These are phyloP conservation scores for Komagataella pastoris DNA, from an alignment of 805 yeast species.

Conservation along the genomic window DNA sequence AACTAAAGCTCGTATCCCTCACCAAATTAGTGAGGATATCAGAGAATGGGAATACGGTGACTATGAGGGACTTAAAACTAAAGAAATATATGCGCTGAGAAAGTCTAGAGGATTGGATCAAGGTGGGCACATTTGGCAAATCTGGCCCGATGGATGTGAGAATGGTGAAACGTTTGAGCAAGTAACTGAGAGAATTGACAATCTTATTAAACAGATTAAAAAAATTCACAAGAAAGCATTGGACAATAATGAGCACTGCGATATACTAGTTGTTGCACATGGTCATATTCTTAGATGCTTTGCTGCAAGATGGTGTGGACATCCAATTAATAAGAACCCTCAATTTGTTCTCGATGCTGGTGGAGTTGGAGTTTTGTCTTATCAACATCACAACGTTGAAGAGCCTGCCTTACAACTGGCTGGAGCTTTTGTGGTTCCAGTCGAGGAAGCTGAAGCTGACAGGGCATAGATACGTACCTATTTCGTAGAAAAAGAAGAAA, in stretches of 20 bases:
- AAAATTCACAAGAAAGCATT: constrained; percentile 43
- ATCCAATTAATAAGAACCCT: constrained; percentile 51
- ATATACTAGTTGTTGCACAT: constrained; percentile 77
- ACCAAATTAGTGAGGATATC: constrained; percentile 49
- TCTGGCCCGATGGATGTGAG: constrained; percentile 91
- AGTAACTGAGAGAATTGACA: constrained; percentile 61
- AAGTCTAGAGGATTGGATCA: constrained; percentile 42
- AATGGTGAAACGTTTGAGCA: constrained; percentile 65
- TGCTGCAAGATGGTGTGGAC: constrained; percentile 77
- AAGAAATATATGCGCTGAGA: constrained; percentile 52
- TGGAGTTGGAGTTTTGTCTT: constrained; percentile 84
- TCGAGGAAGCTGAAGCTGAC: constrained; percentile 35
- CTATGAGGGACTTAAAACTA: constrained; percentile 74
- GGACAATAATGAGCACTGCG: constrained; percentile 40
- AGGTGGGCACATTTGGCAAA: constrained; percentile 40
- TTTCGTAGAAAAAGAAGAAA: background rate
- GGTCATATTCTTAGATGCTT: constrained; percentile 88
- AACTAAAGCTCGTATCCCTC: constrained; percentile 25
- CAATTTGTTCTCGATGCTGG: constrained; percentile 85
- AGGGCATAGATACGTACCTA: background rate
- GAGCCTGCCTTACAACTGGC: constrained; percentile 84
- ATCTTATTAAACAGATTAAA: constrained; percentile 51
- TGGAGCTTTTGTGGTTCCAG: constrained; percentile 70
- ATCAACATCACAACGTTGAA: constrained; percentile 69
- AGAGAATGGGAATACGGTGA: constrained; percentile 97